Conservation (phyloP, 257 asterid species). For the Petunia secreta region DNA sequence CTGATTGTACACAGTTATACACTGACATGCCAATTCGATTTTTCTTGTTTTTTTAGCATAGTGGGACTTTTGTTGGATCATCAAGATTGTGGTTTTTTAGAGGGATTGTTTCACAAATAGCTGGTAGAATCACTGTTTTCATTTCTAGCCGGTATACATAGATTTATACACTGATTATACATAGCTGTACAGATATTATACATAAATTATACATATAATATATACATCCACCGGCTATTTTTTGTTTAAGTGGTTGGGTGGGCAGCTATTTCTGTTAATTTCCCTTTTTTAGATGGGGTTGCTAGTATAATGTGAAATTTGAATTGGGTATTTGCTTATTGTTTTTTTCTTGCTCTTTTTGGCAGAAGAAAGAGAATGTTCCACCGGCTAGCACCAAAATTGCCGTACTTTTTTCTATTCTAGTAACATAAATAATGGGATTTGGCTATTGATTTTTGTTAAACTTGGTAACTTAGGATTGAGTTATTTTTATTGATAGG, state of each 20-base stretch:
- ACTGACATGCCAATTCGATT: not conserved
- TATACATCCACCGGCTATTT: too few species aligned
- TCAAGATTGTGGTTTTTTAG: not conserved
- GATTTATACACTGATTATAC: too few species aligned
- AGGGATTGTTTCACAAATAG: too few species aligned
- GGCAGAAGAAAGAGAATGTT: constrained; percentile 66
- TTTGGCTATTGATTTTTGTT: not conserved
- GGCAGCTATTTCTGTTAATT: too few species aligned
- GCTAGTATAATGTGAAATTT: not conserved
- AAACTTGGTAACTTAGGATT: not conserved
- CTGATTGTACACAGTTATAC: too few species aligned
- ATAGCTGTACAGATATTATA: too few species aligned
- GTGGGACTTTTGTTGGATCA: not conserved
- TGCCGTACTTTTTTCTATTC: constrained; percentile 49
- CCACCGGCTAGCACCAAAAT: constrained; percentile 67
- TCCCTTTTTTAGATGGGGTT: not conserved
- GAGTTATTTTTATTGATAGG: constrained; percentile 47
- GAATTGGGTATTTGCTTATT: constrained; percentile 6
- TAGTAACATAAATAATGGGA: not conserved
- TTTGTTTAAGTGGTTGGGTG: too few species aligned
- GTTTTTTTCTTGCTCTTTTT: not conserved
- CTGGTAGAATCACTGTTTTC: too few species aligned
- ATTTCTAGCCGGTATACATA: too few species aligned
- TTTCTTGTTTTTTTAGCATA: not conserved
- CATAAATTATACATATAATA: too few species aligned